Evolutionary conservation across 495 filamentous ascomycete genomes (phyloP), one percentile per base, ranked within the genome.

Genomic region (Tuber indicum): DNA sequence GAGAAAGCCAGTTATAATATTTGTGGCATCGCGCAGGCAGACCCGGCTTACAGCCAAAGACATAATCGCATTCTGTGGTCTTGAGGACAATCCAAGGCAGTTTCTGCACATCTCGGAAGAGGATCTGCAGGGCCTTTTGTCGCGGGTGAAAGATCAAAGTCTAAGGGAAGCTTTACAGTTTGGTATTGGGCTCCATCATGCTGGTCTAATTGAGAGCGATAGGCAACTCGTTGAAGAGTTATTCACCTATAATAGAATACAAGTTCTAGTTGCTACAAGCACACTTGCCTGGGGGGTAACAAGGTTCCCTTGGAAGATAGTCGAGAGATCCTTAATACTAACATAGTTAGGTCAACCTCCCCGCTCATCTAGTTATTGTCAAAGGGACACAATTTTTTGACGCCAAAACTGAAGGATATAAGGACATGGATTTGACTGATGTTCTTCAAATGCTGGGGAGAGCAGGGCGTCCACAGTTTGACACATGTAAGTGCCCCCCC

Each of bases 381-480:
- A 99, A 99, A 82, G 96, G 96, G 71, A 99, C 96, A 2, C 96
- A 99, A 82, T 99, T 91, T 86, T 99, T 97, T 85, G 96, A 99
- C 84, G 95, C 95, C 9, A 98, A 99, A 83, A 95, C 93, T 44
- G 96, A 97, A 85, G 96, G 93, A 0, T 99, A 99, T 84, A 94
- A 93, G 79, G 96, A 99, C 85, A 98, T 98, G 96, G 96, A 99
- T 85, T 86, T 99, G 74, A 99, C 96, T 0, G 96, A 99, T 86
- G 96, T 99, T 69, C 87, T 99, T 76, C 96, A 99, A 85, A 99
- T 99, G 96, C 87, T 99, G 42, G 96, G 96, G 75, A 91, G 96
- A 85, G 96, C 96, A 32, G 96, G 96, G 21, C 91, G 96, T 74
- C 96, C 96, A 21, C 96, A 99, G 83, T 99, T 99, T 83, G 96